A percentile compares a stretch with the other conserved stretches of the same genome.
phyloP scores from a whole-genome alignment of 2,329 filamentous ascomycete genomes.

The Leptographium radiaticola region DNA sequence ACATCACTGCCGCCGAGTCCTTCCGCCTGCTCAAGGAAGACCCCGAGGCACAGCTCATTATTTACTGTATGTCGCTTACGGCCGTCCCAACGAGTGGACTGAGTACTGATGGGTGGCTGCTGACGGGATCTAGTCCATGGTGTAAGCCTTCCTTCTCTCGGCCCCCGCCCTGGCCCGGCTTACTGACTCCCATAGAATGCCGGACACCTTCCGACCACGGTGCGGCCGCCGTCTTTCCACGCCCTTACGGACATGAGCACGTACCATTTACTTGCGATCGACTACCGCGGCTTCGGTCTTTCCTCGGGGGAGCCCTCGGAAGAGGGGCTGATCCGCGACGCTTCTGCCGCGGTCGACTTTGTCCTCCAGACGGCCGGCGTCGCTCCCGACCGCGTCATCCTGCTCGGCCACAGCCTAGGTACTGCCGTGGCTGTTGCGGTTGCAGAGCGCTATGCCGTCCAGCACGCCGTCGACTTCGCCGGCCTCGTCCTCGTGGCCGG shows the following conservation, averaged over 20 bases:
- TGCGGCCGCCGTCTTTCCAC: slow-evolving; percentile 66
- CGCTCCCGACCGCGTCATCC: slow-evolving; percentile 57
- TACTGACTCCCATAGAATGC: slow-evolving; percentile 48
- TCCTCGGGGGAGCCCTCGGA: slow-evolving; percentile 75
- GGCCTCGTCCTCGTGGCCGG: slow-evolving; percentile 67
- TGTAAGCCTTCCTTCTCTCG: slow-evolving; percentile 25
- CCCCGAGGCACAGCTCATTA: slow-evolving; percentile 47
- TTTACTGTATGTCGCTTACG: slow-evolving; percentile 40
- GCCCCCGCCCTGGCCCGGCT: no score
- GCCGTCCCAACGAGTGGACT: not conserved
- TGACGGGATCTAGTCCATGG: slow-evolving; percentile 41
- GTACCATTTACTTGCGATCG: slow-evolving; percentile 74
- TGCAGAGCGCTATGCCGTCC: slow-evolving; percentile 52
- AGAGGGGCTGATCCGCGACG: slow-evolving; percentile 68
- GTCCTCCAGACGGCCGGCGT: slow-evolving; percentile 52
- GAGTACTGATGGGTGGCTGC: not conserved
- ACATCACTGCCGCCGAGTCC: slow-evolving; percentile 43
- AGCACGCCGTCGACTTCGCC: slow-evolving; percentile 53
- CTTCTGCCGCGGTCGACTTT: slow-evolving; percentile 59
- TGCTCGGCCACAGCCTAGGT: slow-evolving; percentile 79
- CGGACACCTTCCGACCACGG: slow-evolving; percentile 68
- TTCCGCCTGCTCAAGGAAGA: slow-evolving; percentile 52
- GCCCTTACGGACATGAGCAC: slow-evolving; percentile 58
- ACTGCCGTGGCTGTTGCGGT: slow-evolving; percentile 71
- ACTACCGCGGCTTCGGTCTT: slow-evolving; percentile 79